Evolutionary conservation across 2,329 filamentous ascomycete genomes (phyloP), one percentile per base, ranked within the genome.

Genomic region (Ceratocystis alfenasii): DNA sequence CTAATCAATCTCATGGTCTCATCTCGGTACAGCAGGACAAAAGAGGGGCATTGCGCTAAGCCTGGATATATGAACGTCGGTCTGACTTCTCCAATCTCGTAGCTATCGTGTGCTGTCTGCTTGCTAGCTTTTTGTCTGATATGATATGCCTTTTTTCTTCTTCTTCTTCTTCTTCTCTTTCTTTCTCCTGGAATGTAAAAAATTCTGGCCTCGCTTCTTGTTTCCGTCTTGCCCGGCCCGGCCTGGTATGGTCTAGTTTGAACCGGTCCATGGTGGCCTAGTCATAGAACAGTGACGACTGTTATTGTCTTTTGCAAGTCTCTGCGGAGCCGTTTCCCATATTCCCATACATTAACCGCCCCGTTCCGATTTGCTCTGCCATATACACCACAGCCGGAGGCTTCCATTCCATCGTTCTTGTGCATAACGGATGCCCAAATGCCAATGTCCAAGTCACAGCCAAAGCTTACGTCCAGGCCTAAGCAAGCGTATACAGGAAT

Each of bases 31-130:
- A 64, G 63, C 66, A 67, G 61, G 46, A 67, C 41, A 65, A 67
- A 41, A 41, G 36, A 41, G 36, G 8, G 66, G 66, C 66, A 67
- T 65, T 41, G 66, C 63, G 62, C 59, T 60, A 63, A 62, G 66
- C 66, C 66, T 44, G 60, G 62, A 64, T 67, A 67, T 65, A 67
- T 65, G 63, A 65, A 67, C 65, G 66, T 46, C 66, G 63, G 65
- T 41, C 59, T 65, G 66, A 65, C 63, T 67, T 41, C 60, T 65
- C 65, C 33, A 41, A 65, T 65, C 66, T 60, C 63, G 46, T 67
- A 67, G 66, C 66, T 67, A 67, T 65, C 63, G 48, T 63, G 44
- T 63, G 62, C 25, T 63, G 41, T 67, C 57, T 67, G 63, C 63
- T 67, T 64, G 61, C 30, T 33, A 33, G 55, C 55, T 59, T 59